Base-by-base conservation (phyloP, 805 yeast genomes). In the Komagataella ulmi region DNA sequence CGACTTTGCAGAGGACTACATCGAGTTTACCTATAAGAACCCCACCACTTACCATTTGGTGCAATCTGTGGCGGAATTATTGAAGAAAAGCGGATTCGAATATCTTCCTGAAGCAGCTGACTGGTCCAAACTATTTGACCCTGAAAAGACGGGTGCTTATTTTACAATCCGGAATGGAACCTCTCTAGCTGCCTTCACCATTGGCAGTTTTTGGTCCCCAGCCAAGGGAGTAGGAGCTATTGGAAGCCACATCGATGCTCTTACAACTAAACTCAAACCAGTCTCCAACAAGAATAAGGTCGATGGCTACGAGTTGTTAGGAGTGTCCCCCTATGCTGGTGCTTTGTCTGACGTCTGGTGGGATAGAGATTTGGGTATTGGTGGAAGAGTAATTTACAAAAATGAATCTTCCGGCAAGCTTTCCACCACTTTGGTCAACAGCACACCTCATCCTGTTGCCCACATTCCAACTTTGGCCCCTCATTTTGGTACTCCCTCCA, bases 291-390 rank as follows among this genome's bases (percentile, higher is more conserved):
- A 82, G 61, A 61, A 63, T 6, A 67, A 73, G 7, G 78, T 81
- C 14, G 89, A 85, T 53, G 95, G 95, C 30, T 88, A 77, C 64
- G 87, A 85, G 56, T 67, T 83, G 49, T 69, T 88, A 30, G 96
- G 95, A 5, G 88, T 85, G 45, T 91, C 95, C 0, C 88, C 91
- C 1, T 88, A 88, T 63, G 80, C 88, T 18, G 93, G 93, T 40
- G 82, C 86, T 2, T 65, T 84, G 56, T 69, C 72, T 30, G 72
- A 73, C 19, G 65, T 78, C 46, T 84, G 95, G 89, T 80, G 86
- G 75, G 96, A 88, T 65, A 77, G 96, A 63, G 96, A 88, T 64
- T 74, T 88, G 54, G 93, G 95, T 48, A 65, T 88, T 55, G 95
- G 89, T 50, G 96, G 96, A 48, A 73, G 88, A 54, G 75, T 88